These are phyloP conservation scores for Ramaria sp. DNA, from an alignment of 768 basidiomycete species.

Conservation along the genomic window DNA sequence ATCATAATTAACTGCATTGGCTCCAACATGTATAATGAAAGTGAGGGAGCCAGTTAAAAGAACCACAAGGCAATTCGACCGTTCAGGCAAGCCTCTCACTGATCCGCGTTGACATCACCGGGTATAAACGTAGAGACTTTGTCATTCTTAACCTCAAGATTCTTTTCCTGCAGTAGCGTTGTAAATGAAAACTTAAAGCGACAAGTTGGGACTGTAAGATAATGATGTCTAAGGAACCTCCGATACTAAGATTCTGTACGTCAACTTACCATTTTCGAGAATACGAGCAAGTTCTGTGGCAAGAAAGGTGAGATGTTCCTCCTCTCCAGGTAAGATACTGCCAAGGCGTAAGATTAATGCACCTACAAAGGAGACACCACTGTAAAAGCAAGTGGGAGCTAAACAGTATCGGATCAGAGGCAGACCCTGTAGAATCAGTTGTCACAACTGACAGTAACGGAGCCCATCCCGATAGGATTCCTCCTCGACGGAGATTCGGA, in stretches of 20 bases:
- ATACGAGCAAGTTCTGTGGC: background rate
- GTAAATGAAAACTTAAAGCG: conserved; percentile 5
- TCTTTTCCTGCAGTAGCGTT: background rate
- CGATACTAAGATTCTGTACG: background rate
- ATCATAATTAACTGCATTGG: no score
- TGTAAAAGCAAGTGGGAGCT: conserved; percentile 4
- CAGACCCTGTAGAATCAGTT: background rate
- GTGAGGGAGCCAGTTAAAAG: no score
- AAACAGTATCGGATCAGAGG: background rate
- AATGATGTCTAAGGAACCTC: background rate
- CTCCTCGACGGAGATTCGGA: background rate
- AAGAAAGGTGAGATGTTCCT: background rate
- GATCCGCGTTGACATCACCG: no score
- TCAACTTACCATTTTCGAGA: background rate
- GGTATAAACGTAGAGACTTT: no score
- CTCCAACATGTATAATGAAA: no score
- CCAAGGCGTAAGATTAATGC: conserved; percentile 1
- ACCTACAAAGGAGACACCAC: conserved; percentile 4
- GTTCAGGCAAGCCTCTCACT: no score
- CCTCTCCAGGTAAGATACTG: background rate
- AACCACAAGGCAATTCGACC: no score
- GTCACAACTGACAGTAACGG: conserved; percentile 1
- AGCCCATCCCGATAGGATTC: conserved; percentile 1
- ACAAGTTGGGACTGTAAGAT: conserved; percentile 1
- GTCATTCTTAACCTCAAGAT: no score